Evolutionary conservation across 805 yeast species (phyloP), one percentile per base, ranked within the genome.

Genomic region (Yamadazyma nakazawae): DNA sequence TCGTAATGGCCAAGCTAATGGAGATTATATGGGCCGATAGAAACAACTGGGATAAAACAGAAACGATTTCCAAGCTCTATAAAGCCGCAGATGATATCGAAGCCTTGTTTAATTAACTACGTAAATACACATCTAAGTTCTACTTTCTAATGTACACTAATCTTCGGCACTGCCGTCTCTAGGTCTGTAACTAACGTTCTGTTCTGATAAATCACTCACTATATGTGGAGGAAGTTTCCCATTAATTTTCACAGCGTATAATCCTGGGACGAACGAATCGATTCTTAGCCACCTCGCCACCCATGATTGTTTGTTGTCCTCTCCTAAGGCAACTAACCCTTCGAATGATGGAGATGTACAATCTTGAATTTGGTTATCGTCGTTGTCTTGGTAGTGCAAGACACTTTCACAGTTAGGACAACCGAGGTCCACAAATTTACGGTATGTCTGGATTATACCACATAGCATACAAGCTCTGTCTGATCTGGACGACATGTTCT

Each of bases 391-490:
- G 58, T 78, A 81, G 54, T 86, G 90, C 58, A 92, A 76, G 25
- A 92, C 81, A 44, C 91, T 82, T 59, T 89, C 98, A 70, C 99
- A 92, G 74, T 92, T 92, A 12, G 99, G 98, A 67, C 99, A 92
- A 6, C 98, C 98, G 16, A 81, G 81, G 48, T 82, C 83, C 42
- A 86, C 80, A 63, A 94, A 94, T 58, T 76, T 55, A 37, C 74
- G 78, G 55, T 85, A 79, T 5, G 96, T 81, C 60, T 88, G 96
- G 46, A 92, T 88, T 45, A 92, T 78, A 3, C 97, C 98, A 68
- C 99, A 92, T 48, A 94, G 79, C 97, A 92, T 88, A 61, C 99
- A 92, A 7, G 98, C 98, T 74, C 99, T 81, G 53, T 90, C 96
- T 9, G 85, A 76, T 68, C 83, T 79, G 31, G 79, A 69, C 12